Evolutionary conservation across 805 yeast genomes (phyloP).

Genomic region (Saccharomycopsis babjevae): DNA sequence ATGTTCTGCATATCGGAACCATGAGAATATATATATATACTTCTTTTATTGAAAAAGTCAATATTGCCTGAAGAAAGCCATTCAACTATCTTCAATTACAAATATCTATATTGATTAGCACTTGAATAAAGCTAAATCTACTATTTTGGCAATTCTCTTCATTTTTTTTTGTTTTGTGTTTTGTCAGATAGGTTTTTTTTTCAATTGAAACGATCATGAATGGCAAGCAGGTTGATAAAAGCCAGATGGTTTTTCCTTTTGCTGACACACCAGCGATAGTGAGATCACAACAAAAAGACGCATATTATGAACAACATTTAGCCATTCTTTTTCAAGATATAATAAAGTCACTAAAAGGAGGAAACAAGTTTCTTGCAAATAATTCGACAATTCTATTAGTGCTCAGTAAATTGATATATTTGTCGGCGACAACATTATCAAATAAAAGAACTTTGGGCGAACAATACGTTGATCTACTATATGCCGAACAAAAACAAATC

Average conservation of each 20-base stretch:
- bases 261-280: conserved; percentile 89
- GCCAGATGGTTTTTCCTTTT: conserved; percentile 34
- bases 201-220: background rate
- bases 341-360: conserved; percentile 38
- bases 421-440: conserved; percentile 61
- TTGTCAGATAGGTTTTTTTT: no score
- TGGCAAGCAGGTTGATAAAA: background rate
- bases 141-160: no score
- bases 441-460: conserved; percentile 87
- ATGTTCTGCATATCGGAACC: background rate
- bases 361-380: conserved; percentile 51
- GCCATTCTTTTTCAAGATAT: conserved; percentile 47
- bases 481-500: conserved; percentile 32
- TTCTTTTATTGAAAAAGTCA: no score
- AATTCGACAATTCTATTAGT: conserved; percentile 51
- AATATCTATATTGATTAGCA: no score
- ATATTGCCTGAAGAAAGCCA: no score
- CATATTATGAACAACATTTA: conserved; percentile 51
- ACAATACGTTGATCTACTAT: conserved; percentile 77
- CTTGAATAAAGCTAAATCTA: no score
- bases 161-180: no score
- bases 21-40: background rate
- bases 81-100: no score
- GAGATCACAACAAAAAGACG: conserved; percentile 85
- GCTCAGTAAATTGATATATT: conserved; percentile 49